These are phyloP conservation scores for Leccinum pallidistipes DNA, from an alignment of 1,284 basidiomycete species.

Conservation along the genomic window DNA sequence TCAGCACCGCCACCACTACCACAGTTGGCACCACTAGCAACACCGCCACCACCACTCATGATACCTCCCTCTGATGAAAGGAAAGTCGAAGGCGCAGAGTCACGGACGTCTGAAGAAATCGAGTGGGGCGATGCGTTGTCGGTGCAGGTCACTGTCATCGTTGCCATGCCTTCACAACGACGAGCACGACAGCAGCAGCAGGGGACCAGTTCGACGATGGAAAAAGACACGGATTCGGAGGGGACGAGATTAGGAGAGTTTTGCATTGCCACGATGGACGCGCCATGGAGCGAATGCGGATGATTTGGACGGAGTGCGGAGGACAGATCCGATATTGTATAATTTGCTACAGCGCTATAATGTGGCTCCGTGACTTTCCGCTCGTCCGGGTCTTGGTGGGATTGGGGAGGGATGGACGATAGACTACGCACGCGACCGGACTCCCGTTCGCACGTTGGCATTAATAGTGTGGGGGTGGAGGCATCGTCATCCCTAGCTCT, in stretches of 20 bases:
- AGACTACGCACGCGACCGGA: neutral
- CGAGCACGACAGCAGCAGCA: neutral
- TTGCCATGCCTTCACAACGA: constrained; percentile 43
- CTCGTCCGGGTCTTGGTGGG: neutral
- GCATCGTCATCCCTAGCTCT: neutral
- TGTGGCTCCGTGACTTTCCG: neutral
- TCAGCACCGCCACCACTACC: neutral
- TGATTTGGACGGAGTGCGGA: neutral
- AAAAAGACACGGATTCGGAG: neutral
- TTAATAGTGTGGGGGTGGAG: neutral
- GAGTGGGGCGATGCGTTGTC: constrained; percentile 17
- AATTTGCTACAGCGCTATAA: neutral
- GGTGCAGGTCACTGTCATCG: constrained; percentile 41
- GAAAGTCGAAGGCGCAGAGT: neutral
- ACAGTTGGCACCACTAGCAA: neutral
- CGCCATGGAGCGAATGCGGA: constrained; percentile 17
- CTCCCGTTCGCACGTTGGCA: neutral
- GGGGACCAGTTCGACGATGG: constrained; percentile 3
- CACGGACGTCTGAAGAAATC: constrained; percentile 3
- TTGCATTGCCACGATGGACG: constrained; percentile 28
- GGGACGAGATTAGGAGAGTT: constrained; percentile 24
- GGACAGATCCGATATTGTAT: neutral
- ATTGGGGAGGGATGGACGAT: neutral
- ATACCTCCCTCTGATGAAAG: neutral
- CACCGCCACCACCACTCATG: neutral